Conservation (phyloP, 2,329 filamentous ascomycete genomes). For the Phaeophleospora eucalypticola region DNA sequence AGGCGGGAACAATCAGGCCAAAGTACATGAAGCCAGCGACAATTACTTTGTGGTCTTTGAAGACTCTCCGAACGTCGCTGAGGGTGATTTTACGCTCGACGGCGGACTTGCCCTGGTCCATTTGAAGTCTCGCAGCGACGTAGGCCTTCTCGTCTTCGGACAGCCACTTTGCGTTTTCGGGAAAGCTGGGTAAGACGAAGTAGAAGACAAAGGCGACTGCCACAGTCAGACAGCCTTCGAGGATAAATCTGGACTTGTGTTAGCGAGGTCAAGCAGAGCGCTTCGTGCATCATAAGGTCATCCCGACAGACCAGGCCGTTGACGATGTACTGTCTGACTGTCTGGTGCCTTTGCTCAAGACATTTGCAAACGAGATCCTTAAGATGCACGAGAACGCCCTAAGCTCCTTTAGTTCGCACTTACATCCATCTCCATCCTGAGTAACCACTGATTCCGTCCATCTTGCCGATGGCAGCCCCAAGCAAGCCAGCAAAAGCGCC, state of each 20-base stretch:
- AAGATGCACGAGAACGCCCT: no score
- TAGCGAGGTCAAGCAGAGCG: no score
- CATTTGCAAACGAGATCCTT: background rate
- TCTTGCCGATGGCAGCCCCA: slow-evolving; percentile 82
- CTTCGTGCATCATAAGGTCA: no score
- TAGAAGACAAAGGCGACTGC: slow-evolving; percentile 44
- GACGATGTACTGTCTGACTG: no score
- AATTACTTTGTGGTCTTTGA: slow-evolving; percentile 48
- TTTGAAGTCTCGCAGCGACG: slow-evolving; percentile 44
- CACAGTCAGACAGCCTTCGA: slow-evolving; percentile 52
- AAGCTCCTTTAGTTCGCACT: no score
- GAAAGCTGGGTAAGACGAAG: slow-evolving; percentile 48
- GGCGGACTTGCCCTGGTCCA: slow-evolving; percentile 47
- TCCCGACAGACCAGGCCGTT: no score
- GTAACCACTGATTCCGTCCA: slow-evolving; percentile 68
- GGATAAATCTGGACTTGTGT: slow-evolving; percentile 68
- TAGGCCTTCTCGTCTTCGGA: slow-evolving; percentile 43
- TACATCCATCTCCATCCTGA: slow-evolving; percentile 65
- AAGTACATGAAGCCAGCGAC: slow-evolving; percentile 52
- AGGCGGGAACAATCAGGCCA: slow-evolving; percentile 42
- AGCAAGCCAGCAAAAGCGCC: slow-evolving; percentile 84
- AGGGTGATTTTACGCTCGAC: slow-evolving; percentile 41
- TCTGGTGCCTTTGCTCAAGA: background rate
- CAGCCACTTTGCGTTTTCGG: slow-evolving; percentile 49
- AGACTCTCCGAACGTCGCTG: slow-evolving; percentile 42